Evolutionary conservation across 805 yeast genomes (phyloP).

Genomic region (Kazachstania africana): DNA sequence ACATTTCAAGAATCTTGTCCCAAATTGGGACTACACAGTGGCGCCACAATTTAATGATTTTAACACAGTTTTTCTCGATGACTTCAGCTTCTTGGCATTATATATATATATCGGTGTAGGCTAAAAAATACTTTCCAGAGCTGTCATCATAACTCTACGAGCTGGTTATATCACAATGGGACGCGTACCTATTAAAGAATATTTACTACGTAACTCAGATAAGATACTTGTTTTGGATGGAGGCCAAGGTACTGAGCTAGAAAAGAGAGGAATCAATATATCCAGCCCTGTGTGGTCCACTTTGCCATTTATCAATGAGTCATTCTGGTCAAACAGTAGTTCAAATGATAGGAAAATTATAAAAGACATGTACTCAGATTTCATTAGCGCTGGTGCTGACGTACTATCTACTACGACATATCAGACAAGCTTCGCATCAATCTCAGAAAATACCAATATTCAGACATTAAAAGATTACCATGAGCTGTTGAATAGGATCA

Average conservation of each 20-base stretch:
- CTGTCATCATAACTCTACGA: too few species aligned
- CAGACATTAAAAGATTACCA: slow-evolving; percentile 11
- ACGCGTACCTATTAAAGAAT: slow-evolving; percentile 2
- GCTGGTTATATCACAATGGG: too few species aligned
- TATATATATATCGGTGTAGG: too few species aligned
- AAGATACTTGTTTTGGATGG: slow-evolving; percentile 36
- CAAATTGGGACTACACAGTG: too few species aligned
- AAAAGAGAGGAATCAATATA: slow-evolving; percentile 34
- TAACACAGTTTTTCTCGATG: too few species aligned
- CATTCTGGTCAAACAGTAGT: slow-evolving; percentile 11
- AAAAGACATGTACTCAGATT: slow-evolving; percentile 36
- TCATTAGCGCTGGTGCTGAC: slow-evolving; percentile 43
- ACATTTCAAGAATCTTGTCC: too few species aligned
- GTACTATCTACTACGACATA: slow-evolving; percentile 45
- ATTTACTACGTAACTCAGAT: slow-evolving; percentile 4
- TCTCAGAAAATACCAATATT: slow-evolving; percentile 22
- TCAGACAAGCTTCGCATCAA: slow-evolving; percentile 38
- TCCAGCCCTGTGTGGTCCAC: slow-evolving; percentile 53
- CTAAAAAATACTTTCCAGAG: too few species aligned
- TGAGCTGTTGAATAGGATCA: slow-evolving; percentile 11
- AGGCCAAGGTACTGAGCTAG: slow-evolving; percentile 54
- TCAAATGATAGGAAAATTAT: slow-evolving; percentile 31
- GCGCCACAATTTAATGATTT: too few species aligned
- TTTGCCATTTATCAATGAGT: slow-evolving; percentile 29
- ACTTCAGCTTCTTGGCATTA: too few species aligned